Conservation (phyloP, 169 alveolate genomes). For the Eimeria praecox region DNA sequence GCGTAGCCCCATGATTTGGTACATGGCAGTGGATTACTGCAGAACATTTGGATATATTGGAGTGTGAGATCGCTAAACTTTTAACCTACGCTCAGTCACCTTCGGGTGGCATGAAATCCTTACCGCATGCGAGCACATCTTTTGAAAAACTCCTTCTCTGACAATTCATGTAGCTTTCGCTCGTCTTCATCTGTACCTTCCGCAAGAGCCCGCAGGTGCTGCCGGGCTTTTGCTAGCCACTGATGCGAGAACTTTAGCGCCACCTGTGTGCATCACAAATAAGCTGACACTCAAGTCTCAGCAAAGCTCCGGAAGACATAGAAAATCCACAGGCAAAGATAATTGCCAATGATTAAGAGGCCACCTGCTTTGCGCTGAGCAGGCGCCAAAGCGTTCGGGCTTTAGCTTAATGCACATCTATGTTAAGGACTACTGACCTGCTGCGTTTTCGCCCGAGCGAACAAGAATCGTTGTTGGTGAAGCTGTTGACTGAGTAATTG, state of each 20-base stretch:
- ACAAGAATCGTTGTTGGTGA: conserved; percentile 51
- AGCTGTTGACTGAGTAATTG: conserved; percentile 66
- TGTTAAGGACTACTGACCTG: neutral
- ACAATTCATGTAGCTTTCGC: conserved; percentile 46
- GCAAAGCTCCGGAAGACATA: no score
- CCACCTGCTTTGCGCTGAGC: neutral
- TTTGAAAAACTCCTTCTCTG: conserved; percentile 43
- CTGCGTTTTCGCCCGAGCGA: conserved; percentile 56
- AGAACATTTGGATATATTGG: neutral
- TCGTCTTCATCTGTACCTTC: conserved; percentile 20
- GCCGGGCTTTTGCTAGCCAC: conserved; percentile 66
- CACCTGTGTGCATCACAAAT: conserved; percentile 17
- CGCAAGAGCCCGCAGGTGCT: conserved; percentile 53
- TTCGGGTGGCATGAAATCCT: neutral
- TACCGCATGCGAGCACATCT: conserved; percentile 66
- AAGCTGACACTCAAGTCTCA: neutral
- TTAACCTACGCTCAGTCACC: neutral
- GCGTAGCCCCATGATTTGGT: neutral
- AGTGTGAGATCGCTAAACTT: neutral
- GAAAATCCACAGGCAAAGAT: neutral
- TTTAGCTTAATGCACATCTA: neutral
- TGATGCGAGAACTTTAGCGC: conserved; percentile 69
- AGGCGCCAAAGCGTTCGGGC: neutral
- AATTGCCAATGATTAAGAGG: neutral
- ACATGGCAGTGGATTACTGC: neutral